Conservation (phyloP, 1,284 basidiomycete species). For the Prillingera fragicola region DNA sequence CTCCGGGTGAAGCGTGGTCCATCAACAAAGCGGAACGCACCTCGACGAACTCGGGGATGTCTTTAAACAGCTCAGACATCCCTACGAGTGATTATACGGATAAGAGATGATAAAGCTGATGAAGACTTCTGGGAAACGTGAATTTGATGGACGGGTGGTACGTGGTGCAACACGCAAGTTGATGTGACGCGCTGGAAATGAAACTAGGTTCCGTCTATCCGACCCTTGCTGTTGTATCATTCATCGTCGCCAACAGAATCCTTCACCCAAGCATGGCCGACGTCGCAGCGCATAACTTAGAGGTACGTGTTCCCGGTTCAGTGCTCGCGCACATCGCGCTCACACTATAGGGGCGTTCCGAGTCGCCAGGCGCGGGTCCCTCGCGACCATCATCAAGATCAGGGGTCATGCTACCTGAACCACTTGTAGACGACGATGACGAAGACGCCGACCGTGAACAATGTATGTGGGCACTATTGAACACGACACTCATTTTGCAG, state of each 20-base stretch:
- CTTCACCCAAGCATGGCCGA: too few relatives aligned
- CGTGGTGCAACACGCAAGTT: too few relatives aligned
- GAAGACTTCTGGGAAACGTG: not conserved
- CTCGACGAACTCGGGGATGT: constrained; percentile 67
- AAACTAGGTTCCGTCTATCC: too few relatives aligned
- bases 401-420: constrained; percentile 13
- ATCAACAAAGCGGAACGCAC: constrained; percentile 41
- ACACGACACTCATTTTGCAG: constrained; percentile 17
- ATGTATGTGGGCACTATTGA: constrained; percentile 26
- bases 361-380: constrained; percentile 13
- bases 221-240: too few relatives aligned
- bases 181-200: too few relatives aligned
- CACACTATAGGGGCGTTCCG: not conserved
- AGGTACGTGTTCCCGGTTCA: too few relatives aligned
- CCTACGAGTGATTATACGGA: constrained; percentile 7
- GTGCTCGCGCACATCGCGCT: not conserved
- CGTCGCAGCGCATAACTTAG: too few relatives aligned
- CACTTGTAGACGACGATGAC: constrained; percentile 25
- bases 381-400: constrained; percentile 2
- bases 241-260: too few relatives aligned
- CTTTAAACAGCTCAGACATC: constrained; percentile 54
- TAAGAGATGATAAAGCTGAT: not conserved
- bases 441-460: constrained; percentile 24
- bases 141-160: not conserved
- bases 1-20: not conserved